These are phyloP conservation scores for Hypoxylon rubiginosum DNA, from an alignment of 2,329 filamentous ascomycete genomes.

Conservation along the genomic window DNA sequence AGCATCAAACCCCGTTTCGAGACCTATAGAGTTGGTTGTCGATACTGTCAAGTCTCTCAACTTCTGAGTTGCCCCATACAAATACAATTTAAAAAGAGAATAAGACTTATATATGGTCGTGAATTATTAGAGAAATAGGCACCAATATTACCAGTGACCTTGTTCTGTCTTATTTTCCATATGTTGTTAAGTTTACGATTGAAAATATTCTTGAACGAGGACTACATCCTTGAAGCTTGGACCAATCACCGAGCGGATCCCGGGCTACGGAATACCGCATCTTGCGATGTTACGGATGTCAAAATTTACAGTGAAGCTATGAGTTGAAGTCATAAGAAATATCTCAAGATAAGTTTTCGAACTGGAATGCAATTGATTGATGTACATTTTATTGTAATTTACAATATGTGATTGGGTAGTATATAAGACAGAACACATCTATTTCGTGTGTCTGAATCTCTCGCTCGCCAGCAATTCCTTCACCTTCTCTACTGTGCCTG, in stretches of 20 bases:
- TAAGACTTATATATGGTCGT: not conserved
- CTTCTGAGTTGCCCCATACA: not conserved
- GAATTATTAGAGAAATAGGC: not conserved
- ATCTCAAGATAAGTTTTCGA: not conserved
- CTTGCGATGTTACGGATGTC: not conserved
- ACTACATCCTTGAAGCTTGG: conserved; percentile 34
- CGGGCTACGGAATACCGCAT: not conserved
- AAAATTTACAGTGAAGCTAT: not conserved
- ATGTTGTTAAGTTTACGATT: conserved; percentile 18
- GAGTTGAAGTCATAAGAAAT: too few relatives aligned
- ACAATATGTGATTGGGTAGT: conserved; percentile 34
- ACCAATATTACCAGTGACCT: not conserved
- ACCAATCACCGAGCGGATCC: conserved; percentile 36
- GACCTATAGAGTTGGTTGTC: not conserved
- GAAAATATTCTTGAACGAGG: conserved; percentile 41
- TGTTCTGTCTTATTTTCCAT: not conserved
- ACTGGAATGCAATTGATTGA: conserved; percentile 11
- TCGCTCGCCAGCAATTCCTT: conserved; percentile 69
- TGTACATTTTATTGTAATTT: conserved; percentile 40
- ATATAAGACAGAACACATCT: conserved; percentile 38
- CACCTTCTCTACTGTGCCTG: conserved; percentile 67
- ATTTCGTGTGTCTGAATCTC: conserved; percentile 58
- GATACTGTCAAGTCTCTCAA: not conserved
- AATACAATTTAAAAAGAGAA: not conserved
- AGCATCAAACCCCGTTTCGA: conserved; percentile 3